These are phyloP conservation scores for Friedmanniomyces simplex DNA, from an alignment of 495 filamentous ascomycete species.

Conservation along the genomic window DNA sequence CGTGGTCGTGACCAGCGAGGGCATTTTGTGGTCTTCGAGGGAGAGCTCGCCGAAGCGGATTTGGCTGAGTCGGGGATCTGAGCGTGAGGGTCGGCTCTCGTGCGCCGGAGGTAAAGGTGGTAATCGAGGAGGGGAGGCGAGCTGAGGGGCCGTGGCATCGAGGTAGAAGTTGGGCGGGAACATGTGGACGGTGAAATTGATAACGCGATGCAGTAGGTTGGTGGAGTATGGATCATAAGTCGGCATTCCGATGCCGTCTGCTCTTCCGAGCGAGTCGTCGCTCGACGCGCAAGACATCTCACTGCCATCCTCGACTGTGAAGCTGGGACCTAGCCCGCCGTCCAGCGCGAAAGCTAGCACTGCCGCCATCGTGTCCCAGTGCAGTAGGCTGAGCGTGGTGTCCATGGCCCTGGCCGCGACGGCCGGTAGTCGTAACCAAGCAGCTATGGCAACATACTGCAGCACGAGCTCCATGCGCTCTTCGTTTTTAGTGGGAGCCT, in stretches of 20 bases:
- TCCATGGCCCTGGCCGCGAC: constrained; percentile 22
- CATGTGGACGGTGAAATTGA: constrained; percentile 26
- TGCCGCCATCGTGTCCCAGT: constrained; percentile 29
- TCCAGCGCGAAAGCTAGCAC: constrained; percentile 25
- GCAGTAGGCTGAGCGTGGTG: constrained; percentile 22
- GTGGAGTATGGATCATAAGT: constrained; percentile 20
- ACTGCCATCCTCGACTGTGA: constrained; percentile 11
- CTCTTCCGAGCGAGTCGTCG: constrained; percentile 13
- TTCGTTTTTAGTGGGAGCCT: background rate
- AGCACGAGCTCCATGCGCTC: constrained; percentile 26
- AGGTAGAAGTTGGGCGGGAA: constrained; percentile 28
- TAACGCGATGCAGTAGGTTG: constrained; percentile 20
- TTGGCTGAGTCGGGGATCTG: constrained; percentile 43
- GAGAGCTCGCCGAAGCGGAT: constrained; percentile 60
- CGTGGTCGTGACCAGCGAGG: constrained; percentile 30
- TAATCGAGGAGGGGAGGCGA: constrained; percentile 16
- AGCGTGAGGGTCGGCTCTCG: constrained; percentile 25
- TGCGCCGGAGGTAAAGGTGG: constrained; percentile 24
- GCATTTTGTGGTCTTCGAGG: constrained; percentile 29
- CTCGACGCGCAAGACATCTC: constrained; percentile 17
- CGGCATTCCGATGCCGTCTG: constrained; percentile 3
- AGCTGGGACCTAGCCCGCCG: constrained; percentile 16
- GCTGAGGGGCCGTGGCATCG: constrained; percentile 25
- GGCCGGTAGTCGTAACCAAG: constrained; percentile 18
- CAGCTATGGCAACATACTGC: constrained; percentile 23